Conservation (phyloP, 176 grass and related monocot species). For the Oryza punctata region DNA sequence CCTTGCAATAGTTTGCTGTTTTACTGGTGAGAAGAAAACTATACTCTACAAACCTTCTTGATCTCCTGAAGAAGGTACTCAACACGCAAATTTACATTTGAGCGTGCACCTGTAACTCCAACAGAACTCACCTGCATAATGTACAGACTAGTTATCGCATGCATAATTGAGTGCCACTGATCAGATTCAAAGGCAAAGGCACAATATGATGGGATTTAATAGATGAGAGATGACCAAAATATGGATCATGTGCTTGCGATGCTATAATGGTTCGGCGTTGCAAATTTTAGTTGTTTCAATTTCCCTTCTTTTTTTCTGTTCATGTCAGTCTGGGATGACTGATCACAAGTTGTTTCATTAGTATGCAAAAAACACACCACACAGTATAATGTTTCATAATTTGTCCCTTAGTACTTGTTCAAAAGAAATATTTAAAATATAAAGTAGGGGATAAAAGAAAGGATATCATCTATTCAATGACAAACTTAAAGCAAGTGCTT, state of each 20-base stretch:
- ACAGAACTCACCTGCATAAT: slow-evolving; percentile 72
- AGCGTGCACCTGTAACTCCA: slow-evolving; percentile 86
- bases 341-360: neutral
- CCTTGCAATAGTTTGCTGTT: neutral
- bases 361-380: neutral
- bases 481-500: slow-evolving; percentile 20
- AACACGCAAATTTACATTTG: slow-evolving; percentile 68
- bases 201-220: neutral
- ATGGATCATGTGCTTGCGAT: neutral
- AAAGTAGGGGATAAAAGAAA: neutral
- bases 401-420: neutral
- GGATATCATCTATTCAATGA: neutral
- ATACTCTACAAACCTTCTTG: slow-evolving; percentile 61
- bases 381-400: neutral
- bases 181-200: neutral
- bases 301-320: neutral
- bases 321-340: neutral
- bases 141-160: neutral
- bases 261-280: neutral
- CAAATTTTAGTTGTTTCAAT: neutral
- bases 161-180: neutral
- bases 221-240: neutral
- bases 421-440: neutral
- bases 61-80: slow-evolving; percentile 84
- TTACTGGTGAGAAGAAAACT: slow-evolving; percentile 11